phyloP scores from a whole-genome alignment of 1,284 basidiomycete species.

The Malassezia caprae region DNA sequence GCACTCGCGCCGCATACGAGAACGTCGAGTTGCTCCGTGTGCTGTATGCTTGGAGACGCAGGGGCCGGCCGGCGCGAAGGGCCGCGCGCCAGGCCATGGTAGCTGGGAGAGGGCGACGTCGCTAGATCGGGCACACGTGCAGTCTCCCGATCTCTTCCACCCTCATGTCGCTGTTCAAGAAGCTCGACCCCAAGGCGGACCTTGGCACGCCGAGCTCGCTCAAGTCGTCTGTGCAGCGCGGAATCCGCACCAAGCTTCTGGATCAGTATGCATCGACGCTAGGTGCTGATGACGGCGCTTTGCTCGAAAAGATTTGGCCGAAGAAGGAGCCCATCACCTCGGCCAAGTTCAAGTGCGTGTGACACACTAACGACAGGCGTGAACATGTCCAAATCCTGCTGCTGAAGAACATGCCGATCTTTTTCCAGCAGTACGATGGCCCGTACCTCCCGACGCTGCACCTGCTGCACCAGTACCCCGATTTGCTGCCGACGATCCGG shows the following conservation, averaged over 20 bases:
- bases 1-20: constrained; percentile 4
- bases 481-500: constrained; percentile 73
- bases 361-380: constrained; percentile 56
- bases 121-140: neutral
- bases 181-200: constrained; percentile 61
- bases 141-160: neutral
- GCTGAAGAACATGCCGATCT: constrained; percentile 71
- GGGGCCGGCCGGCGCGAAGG: neutral
- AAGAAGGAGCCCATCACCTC: constrained; percentile 91
- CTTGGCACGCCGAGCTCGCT: constrained; percentile 84
- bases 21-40: neutral
- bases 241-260: constrained; percentile 69
- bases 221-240: constrained; percentile 85
- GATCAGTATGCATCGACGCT: constrained; percentile 62
- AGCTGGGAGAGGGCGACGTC: neutral
- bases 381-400: constrained; percentile 91
- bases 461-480: constrained; percentile 79
- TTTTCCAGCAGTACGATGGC: constrained; percentile 96
- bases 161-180: constrained; percentile 46
- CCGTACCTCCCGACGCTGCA: constrained; percentile 79
- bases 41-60: neutral
- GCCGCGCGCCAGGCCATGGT: constrained; percentile 1
- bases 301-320: constrained; percentile 85
- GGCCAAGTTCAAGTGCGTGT: constrained; percentile 74
- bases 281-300: constrained; percentile 53